Percentiles rank a stretch among this genome's conserved stretches.
Conservation (phyloP, 257 asterid genomes). For the Thymus quinquecostatus region DNA sequence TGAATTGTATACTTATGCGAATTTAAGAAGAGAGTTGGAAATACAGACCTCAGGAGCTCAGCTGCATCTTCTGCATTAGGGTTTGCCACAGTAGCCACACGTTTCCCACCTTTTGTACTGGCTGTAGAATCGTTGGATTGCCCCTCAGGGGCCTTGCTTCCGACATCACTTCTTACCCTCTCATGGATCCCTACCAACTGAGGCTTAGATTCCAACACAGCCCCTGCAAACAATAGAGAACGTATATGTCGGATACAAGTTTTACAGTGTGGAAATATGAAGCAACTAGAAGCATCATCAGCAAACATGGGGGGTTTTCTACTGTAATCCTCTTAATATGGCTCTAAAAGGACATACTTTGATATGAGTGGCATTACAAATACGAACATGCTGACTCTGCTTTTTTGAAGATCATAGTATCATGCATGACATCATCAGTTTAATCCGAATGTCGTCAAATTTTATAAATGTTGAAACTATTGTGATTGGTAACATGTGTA, state of each 20-base stretch:
- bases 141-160: conserved; percentile 41
- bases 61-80: conserved; percentile 84
- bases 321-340: not conserved
- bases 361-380: not conserved
- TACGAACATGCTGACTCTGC: not conserved
- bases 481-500: not conserved
- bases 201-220: conserved; percentile 80
- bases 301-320: not conserved
- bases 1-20: not conserved
- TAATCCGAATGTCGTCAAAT: not conserved
- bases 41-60: conserved; percentile 76
- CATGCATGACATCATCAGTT: not conserved
- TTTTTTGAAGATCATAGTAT: conserved; percentile 1
- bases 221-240: conserved; percentile 51
- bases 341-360: not conserved
- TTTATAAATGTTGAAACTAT: not conserved
- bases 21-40: not conserved
- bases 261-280: not conserved
- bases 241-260: not conserved
- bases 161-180: conserved; percentile 92
- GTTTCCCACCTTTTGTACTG: conserved; percentile 59
- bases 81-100: conserved; percentile 58
- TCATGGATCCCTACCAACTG: conserved; percentile 84
- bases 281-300: not conserved
- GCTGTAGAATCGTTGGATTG: conserved; percentile 39